Evolutionary conservation across 305 asterid genomes (phyloP).

Genomic region (Fraxinus paxiana): DNA sequence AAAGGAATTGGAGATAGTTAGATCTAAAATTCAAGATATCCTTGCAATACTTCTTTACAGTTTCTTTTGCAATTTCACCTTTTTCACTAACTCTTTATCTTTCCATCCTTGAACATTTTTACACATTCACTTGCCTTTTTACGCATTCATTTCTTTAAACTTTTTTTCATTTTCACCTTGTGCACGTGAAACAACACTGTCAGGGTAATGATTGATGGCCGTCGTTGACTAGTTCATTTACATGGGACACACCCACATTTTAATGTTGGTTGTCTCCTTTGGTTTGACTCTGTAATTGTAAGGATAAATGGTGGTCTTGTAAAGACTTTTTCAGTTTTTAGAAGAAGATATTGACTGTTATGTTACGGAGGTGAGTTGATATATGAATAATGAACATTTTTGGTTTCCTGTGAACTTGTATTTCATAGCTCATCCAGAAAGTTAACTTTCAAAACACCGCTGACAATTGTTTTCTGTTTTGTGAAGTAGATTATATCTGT

Average conservation of each 20-base stretch:
- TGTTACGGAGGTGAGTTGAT: neutral
- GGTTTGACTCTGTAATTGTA: neutral
- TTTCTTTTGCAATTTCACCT: constrained; percentile 11
- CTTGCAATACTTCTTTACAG: constrained; percentile 31
- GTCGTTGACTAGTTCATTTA: constrained; percentile 4
- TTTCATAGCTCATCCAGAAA: neutral
- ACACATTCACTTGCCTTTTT: neutral
- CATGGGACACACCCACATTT: neutral
- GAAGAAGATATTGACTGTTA: neutral
- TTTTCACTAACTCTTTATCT: constrained; percentile 12
- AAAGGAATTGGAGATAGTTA: constrained; percentile 56
- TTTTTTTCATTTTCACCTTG: neutral
- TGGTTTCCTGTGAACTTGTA: constrained; percentile 16
- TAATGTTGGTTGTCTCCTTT: constrained; percentile 10
- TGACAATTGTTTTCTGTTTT: neutral
- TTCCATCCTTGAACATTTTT: neutral
- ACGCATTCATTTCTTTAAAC: neutral
- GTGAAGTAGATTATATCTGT: constrained; percentile 1
- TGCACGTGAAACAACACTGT: neutral
- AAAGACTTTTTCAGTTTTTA: constrained; percentile 5
- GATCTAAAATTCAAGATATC: constrained; percentile 82
- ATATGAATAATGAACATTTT: neutral
- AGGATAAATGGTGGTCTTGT: neutral
- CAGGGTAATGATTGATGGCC: constrained; percentile 7
- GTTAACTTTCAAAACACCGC: neutral